These are phyloP conservation scores for Pseudofabraea citricarpa DNA, from an alignment of 2,329 filamentous ascomycete species.

Conservation along the genomic window DNA sequence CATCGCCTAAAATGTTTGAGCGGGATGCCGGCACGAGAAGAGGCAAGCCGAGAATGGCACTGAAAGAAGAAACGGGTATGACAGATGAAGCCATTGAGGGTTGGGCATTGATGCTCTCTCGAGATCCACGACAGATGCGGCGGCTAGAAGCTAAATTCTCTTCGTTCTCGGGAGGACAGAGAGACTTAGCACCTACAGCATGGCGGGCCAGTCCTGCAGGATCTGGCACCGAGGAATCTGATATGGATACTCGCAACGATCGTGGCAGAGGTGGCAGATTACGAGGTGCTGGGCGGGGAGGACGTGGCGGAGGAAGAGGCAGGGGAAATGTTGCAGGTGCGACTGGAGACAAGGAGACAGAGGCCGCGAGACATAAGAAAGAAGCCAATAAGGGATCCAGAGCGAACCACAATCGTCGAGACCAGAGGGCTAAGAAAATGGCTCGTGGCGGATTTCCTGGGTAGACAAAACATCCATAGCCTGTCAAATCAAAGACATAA, in stretches of 20 bases:
- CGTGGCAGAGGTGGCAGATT: conserved; percentile 39
- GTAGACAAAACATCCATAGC: too few species aligned
- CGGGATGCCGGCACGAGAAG: conserved; percentile 68
- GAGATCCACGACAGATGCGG: conserved; percentile 64
- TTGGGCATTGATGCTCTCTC: conserved; percentile 80
- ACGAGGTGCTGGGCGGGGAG: conserved; percentile 40
- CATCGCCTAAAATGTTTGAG: conserved; percentile 60
- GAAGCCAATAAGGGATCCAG: conserved; percentile 77
- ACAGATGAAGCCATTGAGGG: conserved; percentile 92
- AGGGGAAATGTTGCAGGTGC: conserved; percentile 61
- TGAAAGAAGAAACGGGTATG: conserved; percentile 79
- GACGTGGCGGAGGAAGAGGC: conserved; percentile 44
- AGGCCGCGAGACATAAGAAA: conserved; percentile 67
- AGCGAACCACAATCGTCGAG: conserved; percentile 82
- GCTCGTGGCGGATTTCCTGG: conserved; percentile 43
- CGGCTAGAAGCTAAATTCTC: conserved; percentile 67
- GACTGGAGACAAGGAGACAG: conserved; percentile 65
- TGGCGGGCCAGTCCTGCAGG: conserved; percentile 53
- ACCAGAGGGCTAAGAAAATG: conserved; percentile 64
- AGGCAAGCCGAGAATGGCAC: conserved; percentile 51
- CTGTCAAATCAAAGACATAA: too few species aligned
- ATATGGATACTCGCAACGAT: conserved; percentile 38
- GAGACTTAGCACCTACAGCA: conserved; percentile 57
- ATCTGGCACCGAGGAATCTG: conserved; percentile 54
- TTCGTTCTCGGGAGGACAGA: conserved; percentile 62